Base-by-base conservation (phyloP, 768 basidiomycete genomes). In the Auricularia heimuer region DNA sequence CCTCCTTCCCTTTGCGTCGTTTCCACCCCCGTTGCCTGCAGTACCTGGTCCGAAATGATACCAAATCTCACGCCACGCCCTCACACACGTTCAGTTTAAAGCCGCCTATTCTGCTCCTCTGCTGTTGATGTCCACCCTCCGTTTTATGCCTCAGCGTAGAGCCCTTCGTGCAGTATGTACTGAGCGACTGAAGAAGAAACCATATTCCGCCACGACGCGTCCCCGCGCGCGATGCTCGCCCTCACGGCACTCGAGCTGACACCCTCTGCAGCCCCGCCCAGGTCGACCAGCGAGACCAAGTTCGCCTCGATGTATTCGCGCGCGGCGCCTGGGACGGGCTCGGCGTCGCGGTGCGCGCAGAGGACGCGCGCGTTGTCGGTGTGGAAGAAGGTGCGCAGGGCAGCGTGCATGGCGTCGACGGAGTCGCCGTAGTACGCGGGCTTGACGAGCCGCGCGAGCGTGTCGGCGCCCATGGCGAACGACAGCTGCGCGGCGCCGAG, bases 391-490 rank as follows among this genome's bases (percentile, higher is more conserved):
- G 72, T 74, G 21, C 72, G 76, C 14, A 95, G 77, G 3, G 84
- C 78, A 3, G 66, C 64, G 63, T 75, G 69, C 90, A 94, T 93
- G 7, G 74, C 77, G 7, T 75, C 71, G 63, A 74, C 74, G 12
- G 78, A 77, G 62, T 77, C 72, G 14, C 64, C 68, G 66, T 96
- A 97, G 73, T 92, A 96, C 24, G 82, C 83, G 0, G 87, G 83
- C 1, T 85, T 80, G 63, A 94, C 83, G 65, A 96, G 80, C 6
- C 94, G 86, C 64, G 85, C 83, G 58, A 98, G 81, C 1, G 95
- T 98, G 71, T 97, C 95, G 56, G 84, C 82, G 4, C 95, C 94
- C 65, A 92, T 77, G 34, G 93, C 76, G 72, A 93, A 94, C 1
- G 83, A 82, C 21, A 94, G 75, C 1, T 67, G 62, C 29, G 63